Evolutionary conservation across 1,284 basidiomycete species (phyloP).

Genomic region (Ustilago trichophora): DNA sequence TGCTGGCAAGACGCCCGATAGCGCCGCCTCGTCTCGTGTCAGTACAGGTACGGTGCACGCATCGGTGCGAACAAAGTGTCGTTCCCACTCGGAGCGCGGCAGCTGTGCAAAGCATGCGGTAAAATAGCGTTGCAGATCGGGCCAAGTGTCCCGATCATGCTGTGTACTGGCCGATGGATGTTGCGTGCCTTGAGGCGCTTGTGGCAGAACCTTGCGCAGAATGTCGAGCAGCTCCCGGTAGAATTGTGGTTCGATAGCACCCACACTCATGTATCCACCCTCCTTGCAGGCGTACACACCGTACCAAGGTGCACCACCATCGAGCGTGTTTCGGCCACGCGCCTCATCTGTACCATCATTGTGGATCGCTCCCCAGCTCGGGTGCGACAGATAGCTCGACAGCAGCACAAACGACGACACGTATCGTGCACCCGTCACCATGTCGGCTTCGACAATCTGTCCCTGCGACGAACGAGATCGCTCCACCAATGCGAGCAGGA

Average conservation of each 20-base stretch:
- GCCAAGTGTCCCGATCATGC: conserved; percentile 73
- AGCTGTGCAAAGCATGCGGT: conserved; percentile 74
- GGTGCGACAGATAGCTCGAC: conserved; percentile 66
- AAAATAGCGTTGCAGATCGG: conserved; percentile 72
- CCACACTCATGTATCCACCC: conserved; percentile 77
- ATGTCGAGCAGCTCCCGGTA: conserved; percentile 45
- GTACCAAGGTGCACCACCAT: conserved; percentile 83
- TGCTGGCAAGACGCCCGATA: conserved; percentile 37
- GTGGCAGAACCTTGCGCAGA: conserved; percentile 37
- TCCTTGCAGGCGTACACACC: conserved; percentile 78
- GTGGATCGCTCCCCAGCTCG: conserved; percentile 68
- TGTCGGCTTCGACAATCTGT: conserved; percentile 80
- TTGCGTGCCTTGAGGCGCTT: conserved; percentile 17
- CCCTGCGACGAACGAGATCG: conserved; percentile 73
- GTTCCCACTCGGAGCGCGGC: conserved; percentile 76
- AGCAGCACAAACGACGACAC: conserved; percentile 77
- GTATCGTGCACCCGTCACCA: conserved; percentile 84
- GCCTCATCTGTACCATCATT: conserved; percentile 67
- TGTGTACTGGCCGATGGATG: conserved; percentile 72
- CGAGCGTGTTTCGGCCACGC: conserved; percentile 72
- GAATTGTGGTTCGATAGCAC: conserved; percentile 47
- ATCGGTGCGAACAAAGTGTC: conserved; percentile 77
- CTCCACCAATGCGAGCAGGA: conserved; percentile 79
- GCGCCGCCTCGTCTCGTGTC: conserved; percentile 57
- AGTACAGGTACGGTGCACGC: conserved; percentile 80